These are phyloP conservation scores for Daldinia decipiens DNA, from an alignment of 495 filamentous ascomycete genomes.

Conservation along the genomic window DNA sequence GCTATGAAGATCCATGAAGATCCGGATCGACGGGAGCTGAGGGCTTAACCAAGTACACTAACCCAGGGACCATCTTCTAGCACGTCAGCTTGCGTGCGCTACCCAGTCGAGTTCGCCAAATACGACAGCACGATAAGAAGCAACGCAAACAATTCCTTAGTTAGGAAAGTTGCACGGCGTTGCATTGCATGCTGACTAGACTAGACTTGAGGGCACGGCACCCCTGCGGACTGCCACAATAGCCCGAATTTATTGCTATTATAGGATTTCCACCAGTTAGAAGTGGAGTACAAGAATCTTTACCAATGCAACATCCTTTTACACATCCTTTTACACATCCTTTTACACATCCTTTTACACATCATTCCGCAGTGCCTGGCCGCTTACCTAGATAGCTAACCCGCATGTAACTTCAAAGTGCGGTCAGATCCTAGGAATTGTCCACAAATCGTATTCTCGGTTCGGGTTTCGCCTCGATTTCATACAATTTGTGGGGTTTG, in stretches of 20 bases:
- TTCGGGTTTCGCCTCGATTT: too few relatives aligned
- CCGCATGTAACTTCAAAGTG: slow-evolving; percentile 4
- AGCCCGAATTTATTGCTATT: too few relatives aligned
- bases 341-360: too few relatives aligned
- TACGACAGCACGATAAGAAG: slow-evolving; percentile 14
- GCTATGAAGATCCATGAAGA: slow-evolving; percentile 7
- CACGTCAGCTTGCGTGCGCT: slow-evolving; percentile 22
- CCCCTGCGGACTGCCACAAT: too few relatives aligned
- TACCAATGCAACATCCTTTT: too few relatives aligned
- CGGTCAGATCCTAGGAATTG: slow-evolving; percentile 13
- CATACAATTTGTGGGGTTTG: too few relatives aligned
- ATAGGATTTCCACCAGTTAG: too few relatives aligned
- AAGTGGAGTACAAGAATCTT: too few relatives aligned
- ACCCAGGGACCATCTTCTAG: neutral
- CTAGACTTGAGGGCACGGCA: too few relatives aligned
- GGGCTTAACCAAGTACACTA: neutral
- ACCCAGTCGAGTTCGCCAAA: slow-evolving; percentile 12
- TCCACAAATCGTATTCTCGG: neutral
- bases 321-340: too few relatives aligned
- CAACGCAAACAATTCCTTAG: slow-evolving; percentile 16
- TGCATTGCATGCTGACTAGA: slow-evolving; percentile 27
- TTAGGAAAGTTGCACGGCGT: slow-evolving; percentile 27
- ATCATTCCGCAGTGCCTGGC: neutral
- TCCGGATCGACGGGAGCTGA: slow-evolving; percentile 23
- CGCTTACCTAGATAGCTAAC: neutral